phyloP scores from a whole-genome alignment of 2,329 filamentous ascomycete genomes.

The Venturia oleaginea region DNA sequence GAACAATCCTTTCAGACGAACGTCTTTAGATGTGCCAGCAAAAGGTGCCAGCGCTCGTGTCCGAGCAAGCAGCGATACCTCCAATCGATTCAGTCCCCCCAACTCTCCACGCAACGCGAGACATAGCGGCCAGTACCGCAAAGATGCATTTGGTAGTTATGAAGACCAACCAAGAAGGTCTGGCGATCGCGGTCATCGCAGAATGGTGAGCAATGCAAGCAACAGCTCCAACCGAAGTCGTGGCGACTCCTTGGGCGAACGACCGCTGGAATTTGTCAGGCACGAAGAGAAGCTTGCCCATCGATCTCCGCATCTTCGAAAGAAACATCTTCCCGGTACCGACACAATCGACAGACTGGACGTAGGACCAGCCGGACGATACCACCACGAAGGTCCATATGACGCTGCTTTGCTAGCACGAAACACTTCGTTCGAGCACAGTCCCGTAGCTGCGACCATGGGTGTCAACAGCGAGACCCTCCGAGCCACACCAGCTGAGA shows the following conservation, averaged over 20 bases:
- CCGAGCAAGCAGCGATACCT: slow-evolving; percentile 7
- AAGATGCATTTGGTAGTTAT: neutral
- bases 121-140: slow-evolving; percentile 4
- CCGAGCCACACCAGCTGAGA: slow-evolving; percentile 70
- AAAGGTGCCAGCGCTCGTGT: neutral
- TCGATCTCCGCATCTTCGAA: slow-evolving; percentile 56
- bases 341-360: slow-evolving; percentile 80
- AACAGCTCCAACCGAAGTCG: slow-evolving; percentile 15
- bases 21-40: slow-evolving; percentile 7
- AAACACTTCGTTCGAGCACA: slow-evolving; percentile 53
- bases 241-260: slow-evolving; percentile 25
- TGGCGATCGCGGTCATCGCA: neutral
- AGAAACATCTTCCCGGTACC: slow-evolving; percentile 55
- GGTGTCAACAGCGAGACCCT: slow-evolving; percentile 68
- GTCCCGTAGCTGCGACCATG: slow-evolving; percentile 69
- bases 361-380: slow-evolving; percentile 44
- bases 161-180: neutral
- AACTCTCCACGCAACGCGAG: neutral
- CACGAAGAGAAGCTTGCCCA: slow-evolving; percentile 57
- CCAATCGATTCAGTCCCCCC: neutral
- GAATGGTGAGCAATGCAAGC: neutral
- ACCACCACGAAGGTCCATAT: slow-evolving; percentile 87
- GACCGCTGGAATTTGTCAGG: slow-evolving; percentile 57
- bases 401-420: slow-evolving; percentile 70
- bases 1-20: slow-evolving; percentile 36